Conservation (phyloP, 345 rosid genomes). For the Psidium guajava region DNA sequence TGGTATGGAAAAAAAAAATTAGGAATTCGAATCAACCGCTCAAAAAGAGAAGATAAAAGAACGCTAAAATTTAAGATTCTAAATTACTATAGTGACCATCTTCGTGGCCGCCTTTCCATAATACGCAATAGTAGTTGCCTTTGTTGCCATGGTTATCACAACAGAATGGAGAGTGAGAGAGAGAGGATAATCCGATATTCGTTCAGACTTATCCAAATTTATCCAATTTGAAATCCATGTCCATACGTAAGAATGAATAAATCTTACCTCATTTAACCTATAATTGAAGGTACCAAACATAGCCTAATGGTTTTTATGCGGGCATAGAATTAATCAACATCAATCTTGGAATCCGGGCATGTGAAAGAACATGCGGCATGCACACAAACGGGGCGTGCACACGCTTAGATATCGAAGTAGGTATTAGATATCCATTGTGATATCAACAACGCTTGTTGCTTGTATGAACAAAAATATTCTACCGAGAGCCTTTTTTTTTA, state of each 20-base stretch:
- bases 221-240: neutral
- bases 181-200: neutral
- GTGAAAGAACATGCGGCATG: no score
- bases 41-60: neutral
- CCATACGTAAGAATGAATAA: neutral
- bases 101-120: neutral
- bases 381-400: neutral
- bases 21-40: neutral
- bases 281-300: neutral
- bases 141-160: accelerated
- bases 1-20: accelerated
- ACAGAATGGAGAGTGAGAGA: neutral
- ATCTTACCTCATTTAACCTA: neutral
- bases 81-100: accelerated
- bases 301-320: neutral
- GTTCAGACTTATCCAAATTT: neutral
- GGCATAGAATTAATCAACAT: neutral
- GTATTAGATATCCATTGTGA: neutral
- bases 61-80: neutral
- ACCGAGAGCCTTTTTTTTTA: neutral
- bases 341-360: neutral
- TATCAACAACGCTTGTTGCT: neutral
- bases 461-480: neutral
- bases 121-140: accelerated
- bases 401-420: neutral